Percentiles rank a stretch among this genome's conserved stretches.
Conservation (phyloP, 1,284 basidiomycete species). For the Phellinidium pouzarii region DNA sequence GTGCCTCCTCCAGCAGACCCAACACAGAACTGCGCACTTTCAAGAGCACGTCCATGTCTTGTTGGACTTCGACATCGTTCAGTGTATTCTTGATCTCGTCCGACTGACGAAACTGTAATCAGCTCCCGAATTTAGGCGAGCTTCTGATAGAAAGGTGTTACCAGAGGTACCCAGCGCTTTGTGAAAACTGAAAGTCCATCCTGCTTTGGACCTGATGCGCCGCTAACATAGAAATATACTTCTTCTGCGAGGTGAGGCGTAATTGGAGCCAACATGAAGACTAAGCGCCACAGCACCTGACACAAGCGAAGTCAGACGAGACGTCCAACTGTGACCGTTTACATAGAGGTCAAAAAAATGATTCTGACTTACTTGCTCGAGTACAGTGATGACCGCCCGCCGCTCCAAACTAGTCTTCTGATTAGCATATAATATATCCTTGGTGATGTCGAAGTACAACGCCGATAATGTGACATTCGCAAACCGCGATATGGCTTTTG, state of each 20-base stretch:
- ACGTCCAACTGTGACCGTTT: too few species aligned
- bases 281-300: constrained; percentile 70
- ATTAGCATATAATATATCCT: constrained; percentile 87
- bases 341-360: not conserved
- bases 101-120: constrained; percentile 5
- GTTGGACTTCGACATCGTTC: constrained; percentile 44
- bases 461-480: constrained; percentile 68
- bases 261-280: constrained; percentile 77
- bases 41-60: constrained; percentile 56
- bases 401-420: constrained; percentile 46
- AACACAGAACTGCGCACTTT: constrained; percentile 50
- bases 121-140: not conserved
- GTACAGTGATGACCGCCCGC: constrained; percentile 60
- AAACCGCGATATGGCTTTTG: constrained; percentile 56
- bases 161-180: constrained; percentile 53
- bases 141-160: constrained; percentile 27
- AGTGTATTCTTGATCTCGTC: constrained; percentile 45
- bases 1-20: constrained; percentile 60
- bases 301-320: constrained; percentile 4
- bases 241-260: constrained; percentile 92
- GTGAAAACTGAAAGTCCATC: constrained; percentile 51
- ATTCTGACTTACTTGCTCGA: constrained; percentile 53
- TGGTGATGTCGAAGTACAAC: constrained; percentile 89
- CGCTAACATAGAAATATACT: constrained; percentile 50
- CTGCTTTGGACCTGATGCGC: constrained; percentile 24